Base-by-base conservation (phyloP, 495 filamentous ascomycete species). In the Daldinia vernicosa region DNA sequence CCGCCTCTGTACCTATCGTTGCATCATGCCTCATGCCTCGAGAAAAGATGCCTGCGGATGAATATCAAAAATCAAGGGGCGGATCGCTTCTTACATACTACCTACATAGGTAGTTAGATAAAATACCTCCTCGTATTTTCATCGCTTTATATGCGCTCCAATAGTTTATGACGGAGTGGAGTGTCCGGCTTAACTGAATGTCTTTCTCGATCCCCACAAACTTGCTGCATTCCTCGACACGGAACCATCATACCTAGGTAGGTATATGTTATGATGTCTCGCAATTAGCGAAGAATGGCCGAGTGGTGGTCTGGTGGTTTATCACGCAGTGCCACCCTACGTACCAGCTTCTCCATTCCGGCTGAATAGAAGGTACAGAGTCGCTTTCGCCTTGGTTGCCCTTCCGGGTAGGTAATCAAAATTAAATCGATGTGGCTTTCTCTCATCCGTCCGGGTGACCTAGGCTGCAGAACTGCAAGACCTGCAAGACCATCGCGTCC, bases 281-380 rank as follows among this genome's bases (percentile, higher is more conserved):
- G 47, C n/a, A 63, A 52, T 59, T 60, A 63, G 26, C 43, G 40
- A 57, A 60, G 60, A 62, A 63, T 52, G 59, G 45, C 60, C 54
- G n/a, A 27, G 19, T 47, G 51, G 32, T 51, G 52, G 14, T 45
- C 45, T 33, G 51, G 32, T 51, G 52, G 14, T 45, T 35, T 33
- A 57, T 51, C 32, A 57, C 57, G n/a, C 63, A 60, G 59, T 71
- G 47, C 22, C 37, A 68, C 70, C 70, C 60, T 69, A 54, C 50
- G 45, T 54, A 67, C 43, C 43, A 40, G 37, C 28, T 33, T 43
- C 60, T 56, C 56, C 26, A 66, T 66, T 56, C 63, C 65, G 70
- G 70, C 70, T 72, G 70, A 72, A 72, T 28, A 65, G 52, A 28
- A 22, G 17, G 55, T 51, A 56, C 39, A 52, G 24, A 65, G 47